phyloP scores from a whole-genome alignment of 345 rosid genomes.

The Aethionema arabicum region DNA sequence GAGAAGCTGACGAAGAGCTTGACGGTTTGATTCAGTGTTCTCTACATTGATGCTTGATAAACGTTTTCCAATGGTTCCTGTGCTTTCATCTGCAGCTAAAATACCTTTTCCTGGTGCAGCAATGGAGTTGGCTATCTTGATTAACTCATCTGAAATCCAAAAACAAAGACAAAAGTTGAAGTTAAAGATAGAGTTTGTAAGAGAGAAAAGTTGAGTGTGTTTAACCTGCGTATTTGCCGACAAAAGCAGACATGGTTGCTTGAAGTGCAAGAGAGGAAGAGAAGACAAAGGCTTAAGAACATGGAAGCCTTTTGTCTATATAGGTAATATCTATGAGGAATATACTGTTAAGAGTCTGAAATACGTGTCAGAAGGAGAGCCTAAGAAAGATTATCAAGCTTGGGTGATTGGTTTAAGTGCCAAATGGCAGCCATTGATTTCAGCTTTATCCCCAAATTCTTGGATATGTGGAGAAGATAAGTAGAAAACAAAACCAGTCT shows the following conservation, averaged over 20 bases:
- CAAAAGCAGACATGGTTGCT: constrained; percentile 78
- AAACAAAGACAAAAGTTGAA: constrained; percentile 17
- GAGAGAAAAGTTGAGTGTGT: neutral
- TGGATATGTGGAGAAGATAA: constrained; percentile 42
- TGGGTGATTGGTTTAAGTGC: constrained; percentile 52
- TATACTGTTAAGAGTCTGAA: constrained; percentile 43
- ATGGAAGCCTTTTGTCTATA: constrained; percentile 38
- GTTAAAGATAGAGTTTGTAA: neutral
- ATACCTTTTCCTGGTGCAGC: constrained; percentile 95
- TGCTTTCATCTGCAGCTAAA: constrained; percentile 95
- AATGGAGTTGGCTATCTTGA: constrained; percentile 87
- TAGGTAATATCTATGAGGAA: constrained; percentile 42
- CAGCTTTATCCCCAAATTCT: constrained; percentile 36
- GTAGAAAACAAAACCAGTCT: constrained; percentile 32
- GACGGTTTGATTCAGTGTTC: constrained; percentile 91
- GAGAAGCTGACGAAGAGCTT: constrained; percentile 91
- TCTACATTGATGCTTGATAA: constrained; percentile 85
- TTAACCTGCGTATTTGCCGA: constrained; percentile 92
- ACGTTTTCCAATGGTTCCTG: constrained; percentile 96
- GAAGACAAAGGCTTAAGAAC: constrained; percentile 40
- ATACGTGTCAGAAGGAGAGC: constrained; percentile 55
- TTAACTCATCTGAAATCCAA: constrained; percentile 66
- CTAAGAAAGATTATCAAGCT: constrained; percentile 57
- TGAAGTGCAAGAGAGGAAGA: constrained; percentile 32
- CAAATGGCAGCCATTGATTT: constrained; percentile 42